A percentile compares a stretch with the other conserved stretches of the same genome.
Conservation (phyloP, 139 green algal species). For the Trebouxia sp. region DNA sequence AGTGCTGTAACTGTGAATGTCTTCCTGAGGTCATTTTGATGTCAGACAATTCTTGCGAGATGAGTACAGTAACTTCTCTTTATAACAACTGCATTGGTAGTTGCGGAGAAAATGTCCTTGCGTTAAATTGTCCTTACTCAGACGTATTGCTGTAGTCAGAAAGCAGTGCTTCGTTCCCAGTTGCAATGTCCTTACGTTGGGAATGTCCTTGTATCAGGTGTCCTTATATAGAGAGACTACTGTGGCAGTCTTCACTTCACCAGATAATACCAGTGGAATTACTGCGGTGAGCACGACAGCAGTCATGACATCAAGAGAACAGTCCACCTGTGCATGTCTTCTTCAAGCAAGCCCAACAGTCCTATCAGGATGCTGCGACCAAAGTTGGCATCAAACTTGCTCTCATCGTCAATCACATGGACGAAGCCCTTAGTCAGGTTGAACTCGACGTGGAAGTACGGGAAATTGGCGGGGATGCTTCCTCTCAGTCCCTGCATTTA, state of each 20-base stretch:
- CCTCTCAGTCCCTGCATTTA: constrained; percentile 72
- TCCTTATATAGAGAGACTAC: background rate
- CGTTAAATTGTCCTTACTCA: no score
- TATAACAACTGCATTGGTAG: background rate
- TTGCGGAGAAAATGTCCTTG: background rate
- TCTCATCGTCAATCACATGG: constrained; percentile 95
- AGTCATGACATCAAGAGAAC: background rate
- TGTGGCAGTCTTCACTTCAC: background rate
- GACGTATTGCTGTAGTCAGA: no score
- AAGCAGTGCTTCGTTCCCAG: no score
- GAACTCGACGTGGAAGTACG: constrained; percentile 94
- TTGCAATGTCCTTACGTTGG: no score
- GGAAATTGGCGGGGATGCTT: constrained; percentile 92
- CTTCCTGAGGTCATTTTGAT: no score
- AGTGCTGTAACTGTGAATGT: no score
- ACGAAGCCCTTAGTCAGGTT: constrained; percentile 74
- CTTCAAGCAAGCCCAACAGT: constrained; percentile 79
- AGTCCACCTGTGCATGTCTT: constrained; percentile 68
- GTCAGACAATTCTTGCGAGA: no score
- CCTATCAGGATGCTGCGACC: constrained; percentile 79
- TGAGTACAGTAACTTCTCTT: background rate
- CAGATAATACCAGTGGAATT: background rate
- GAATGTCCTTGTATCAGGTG: background rate
- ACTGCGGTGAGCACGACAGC: background rate
- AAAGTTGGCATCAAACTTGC: constrained; percentile 76